Conservation (phyloP, 805 yeast genomes). For the Priceomyces medius region DNA sequence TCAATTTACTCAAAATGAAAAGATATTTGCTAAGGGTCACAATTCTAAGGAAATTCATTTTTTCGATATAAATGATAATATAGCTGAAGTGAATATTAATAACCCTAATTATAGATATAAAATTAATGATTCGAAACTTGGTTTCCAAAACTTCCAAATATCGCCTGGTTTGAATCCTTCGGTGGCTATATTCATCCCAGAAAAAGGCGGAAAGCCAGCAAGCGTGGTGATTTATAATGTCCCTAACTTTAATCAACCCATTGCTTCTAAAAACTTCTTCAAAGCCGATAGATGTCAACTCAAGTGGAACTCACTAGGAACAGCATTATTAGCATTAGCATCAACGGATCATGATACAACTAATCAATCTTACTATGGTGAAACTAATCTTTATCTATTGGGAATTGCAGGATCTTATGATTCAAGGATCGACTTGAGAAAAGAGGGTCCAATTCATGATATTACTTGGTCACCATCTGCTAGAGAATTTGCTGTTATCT, state of each 20-base stretch:
- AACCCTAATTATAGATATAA: slow-evolving; percentile 61
- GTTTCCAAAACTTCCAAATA: slow-evolving; percentile 55
- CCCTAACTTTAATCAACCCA: slow-evolving; percentile 72
- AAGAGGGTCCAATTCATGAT: slow-evolving; percentile 97
- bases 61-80: slow-evolving; percentile 46
- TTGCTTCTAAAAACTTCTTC: slow-evolving; percentile 84
- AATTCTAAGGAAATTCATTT: slow-evolving; percentile 67
- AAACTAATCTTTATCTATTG: slow-evolving; percentile 83
- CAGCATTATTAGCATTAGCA: slow-evolving; percentile 89
- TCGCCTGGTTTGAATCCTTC: slow-evolving; percentile 91
- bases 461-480: slow-evolving; percentile 96
- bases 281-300: slow-evolving; percentile 92
- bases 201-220: slow-evolving; percentile 85
- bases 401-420: slow-evolving; percentile 93
- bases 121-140: slow-evolving; percentile 50
- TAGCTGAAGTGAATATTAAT: slow-evolving; percentile 29
- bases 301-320: slow-evolving; percentile 93
- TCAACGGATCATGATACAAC: slow-evolving; percentile 94
- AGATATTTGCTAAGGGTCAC: slow-evolving; percentile 57
- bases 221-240: slow-evolving; percentile 78
- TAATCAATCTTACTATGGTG: slow-evolving; percentile 95
- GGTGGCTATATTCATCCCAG: slow-evolving; percentile 88
- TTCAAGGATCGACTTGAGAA: slow-evolving; percentile 79
- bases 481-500: slow-evolving; percentile 94
- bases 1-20: slow-evolving; percentile 85